A percentile compares a stretch with the other conserved stretches of the same genome.
Conservation (phyloP, 495 filamentous ascomycete genomes). For the Penicillium cinerascens region DNA sequence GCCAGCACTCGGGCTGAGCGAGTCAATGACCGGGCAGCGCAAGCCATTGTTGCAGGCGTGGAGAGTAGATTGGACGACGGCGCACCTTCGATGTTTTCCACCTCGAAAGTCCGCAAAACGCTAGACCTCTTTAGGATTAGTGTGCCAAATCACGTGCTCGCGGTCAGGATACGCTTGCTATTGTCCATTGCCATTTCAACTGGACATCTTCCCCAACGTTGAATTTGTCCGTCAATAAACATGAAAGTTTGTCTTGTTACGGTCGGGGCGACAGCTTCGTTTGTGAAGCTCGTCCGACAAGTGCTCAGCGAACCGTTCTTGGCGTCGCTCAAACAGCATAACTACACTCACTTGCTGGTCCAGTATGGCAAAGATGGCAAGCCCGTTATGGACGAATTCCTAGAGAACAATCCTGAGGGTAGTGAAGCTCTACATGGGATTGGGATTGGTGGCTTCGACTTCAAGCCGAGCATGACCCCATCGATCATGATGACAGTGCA, state of each 20-base stretch:
- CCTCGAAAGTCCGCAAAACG: slow-evolving; percentile 11
- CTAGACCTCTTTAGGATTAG: slow-evolving; percentile 9
- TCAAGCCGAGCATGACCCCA: slow-evolving; percentile 54
- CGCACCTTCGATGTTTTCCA: slow-evolving; percentile 22
- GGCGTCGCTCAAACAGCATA: slow-evolving; percentile 43
- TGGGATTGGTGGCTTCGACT: slow-evolving; percentile 59
- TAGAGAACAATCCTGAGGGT: slow-evolving; percentile 11
- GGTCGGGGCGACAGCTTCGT: slow-evolving; percentile 85
- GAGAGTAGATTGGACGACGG: slow-evolving; percentile 4
- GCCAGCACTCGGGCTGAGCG: slow-evolving; percentile 32
- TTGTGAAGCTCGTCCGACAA: slow-evolving; percentile 64
- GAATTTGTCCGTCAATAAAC: background rate
- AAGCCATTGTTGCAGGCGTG: slow-evolving; percentile 37
- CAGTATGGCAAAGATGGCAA: slow-evolving; percentile 69
- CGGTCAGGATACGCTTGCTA: background rate
- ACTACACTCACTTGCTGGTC: slow-evolving; percentile 65
- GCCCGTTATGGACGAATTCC: slow-evolving; percentile 41
- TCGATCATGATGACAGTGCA: slow-evolving; percentile 56
- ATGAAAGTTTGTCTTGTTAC: slow-evolving; percentile 72
- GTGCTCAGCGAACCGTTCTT: slow-evolving; percentile 61
- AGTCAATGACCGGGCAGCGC: slow-evolving; percentile 37
- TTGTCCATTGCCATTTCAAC: background rate
- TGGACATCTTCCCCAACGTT: background rate
- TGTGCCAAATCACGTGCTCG: background rate
- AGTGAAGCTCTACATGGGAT: slow-evolving; percentile 37